Percentiles rank a stretch among this genome's conserved stretches.
Conservation (phyloP, 2,329 filamentous ascomycete genomes). For the Cladosporium sp. region DNA sequence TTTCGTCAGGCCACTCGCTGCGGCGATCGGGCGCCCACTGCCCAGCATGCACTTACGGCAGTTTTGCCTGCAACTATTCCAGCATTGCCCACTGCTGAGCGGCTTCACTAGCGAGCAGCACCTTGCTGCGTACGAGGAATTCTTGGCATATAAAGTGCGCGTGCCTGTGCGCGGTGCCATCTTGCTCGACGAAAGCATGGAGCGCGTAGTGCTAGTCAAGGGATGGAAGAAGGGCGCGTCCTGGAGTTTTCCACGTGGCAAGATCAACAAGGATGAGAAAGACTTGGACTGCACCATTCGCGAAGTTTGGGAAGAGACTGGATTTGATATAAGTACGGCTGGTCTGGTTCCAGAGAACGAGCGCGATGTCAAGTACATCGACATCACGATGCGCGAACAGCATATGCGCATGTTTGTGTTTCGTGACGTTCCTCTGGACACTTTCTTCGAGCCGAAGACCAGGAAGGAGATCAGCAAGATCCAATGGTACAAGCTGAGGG, state of each 20-base stretch:
- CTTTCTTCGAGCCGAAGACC: slow-evolving; percentile 82
- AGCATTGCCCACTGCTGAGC: slow-evolving; percentile 85
- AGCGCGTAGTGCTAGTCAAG: slow-evolving; percentile 87
- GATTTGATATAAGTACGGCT: slow-evolving; percentile 73
- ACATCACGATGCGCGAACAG: slow-evolving; percentile 86
- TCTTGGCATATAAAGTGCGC: slow-evolving; percentile 88
- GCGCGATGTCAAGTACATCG: slow-evolving; percentile 74
- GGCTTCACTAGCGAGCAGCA: slow-evolving; percentile 74
- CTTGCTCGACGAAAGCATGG: slow-evolving; percentile 89
- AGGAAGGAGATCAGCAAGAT: slow-evolving; percentile 98
- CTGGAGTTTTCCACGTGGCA: slow-evolving; percentile 95
- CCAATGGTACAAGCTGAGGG: slow-evolving; percentile 85
- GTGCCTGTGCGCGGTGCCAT: slow-evolving; percentile 94
- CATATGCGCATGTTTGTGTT: slow-evolving; percentile 93
- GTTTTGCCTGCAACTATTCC: slow-evolving; percentile 88
- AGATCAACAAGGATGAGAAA: slow-evolving; percentile 96
- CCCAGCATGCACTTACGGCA: slow-evolving; percentile 79
- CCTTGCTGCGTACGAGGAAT: slow-evolving; percentile 81
- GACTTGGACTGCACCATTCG: slow-evolving; percentile 91
- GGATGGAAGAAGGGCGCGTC: slow-evolving; percentile 96
- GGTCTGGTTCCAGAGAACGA: slow-evolving; percentile 68
- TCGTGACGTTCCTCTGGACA: slow-evolving; percentile 80
- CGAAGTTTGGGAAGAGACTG: slow-evolving; percentile 95
- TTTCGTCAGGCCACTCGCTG: slow-evolving; percentile 72
- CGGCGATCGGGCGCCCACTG: slow-evolving; percentile 64